Base-by-base conservation (phyloP, 352 stramenopile species). In the Globisporangium megalacanthum region DNA sequence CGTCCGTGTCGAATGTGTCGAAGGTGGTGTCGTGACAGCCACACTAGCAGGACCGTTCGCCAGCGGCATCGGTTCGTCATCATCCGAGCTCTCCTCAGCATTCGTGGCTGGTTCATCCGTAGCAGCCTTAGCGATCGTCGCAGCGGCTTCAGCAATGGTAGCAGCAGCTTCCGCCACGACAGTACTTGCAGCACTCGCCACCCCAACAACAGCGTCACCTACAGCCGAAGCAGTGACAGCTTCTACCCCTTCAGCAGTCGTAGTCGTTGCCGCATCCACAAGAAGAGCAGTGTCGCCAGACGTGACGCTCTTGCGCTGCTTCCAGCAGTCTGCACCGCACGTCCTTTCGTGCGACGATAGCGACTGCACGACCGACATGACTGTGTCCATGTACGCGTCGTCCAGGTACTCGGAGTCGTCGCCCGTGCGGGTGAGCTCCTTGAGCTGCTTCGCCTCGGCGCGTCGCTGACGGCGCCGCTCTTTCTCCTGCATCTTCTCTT, bases 351-450 rank as follows among this genome's bases (percentile, higher is more conserved):
- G 37, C 0, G 58, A 60, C 11, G 68, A 13, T 8, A 78, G 48
- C 9, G 53, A 41, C 41, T 66, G 50, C 51, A 79, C 54, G 2
- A 50, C 45, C 6, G 36, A 37, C 10, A 64, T 72, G 17, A 89
- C 62, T 19, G 60, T 62, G 0, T 67, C 58, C 6, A 75, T 45
- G 36, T 86, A 87, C 11, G 78, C 86, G 49, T 86, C 75, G 44
- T 91, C 81, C 29, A 88, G 33, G 48, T 91, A 91, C 61, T 91
- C 81, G 2, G 75, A 86, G 15, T 84, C 73, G 37, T 88, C 73
- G 6, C 66, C 63, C 3, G 70, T 64, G 0, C 75, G 69, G 13
- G 74, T 67, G 33, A 87, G 69, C 50, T 66, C 58, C 25, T 76
- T 74, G 31, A 70, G 61, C 47, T 73, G 55, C 50, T 79, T 55